Base-by-base conservation (phyloP, 1,139 yeast species). In the Dujonia santamariae region DNA sequence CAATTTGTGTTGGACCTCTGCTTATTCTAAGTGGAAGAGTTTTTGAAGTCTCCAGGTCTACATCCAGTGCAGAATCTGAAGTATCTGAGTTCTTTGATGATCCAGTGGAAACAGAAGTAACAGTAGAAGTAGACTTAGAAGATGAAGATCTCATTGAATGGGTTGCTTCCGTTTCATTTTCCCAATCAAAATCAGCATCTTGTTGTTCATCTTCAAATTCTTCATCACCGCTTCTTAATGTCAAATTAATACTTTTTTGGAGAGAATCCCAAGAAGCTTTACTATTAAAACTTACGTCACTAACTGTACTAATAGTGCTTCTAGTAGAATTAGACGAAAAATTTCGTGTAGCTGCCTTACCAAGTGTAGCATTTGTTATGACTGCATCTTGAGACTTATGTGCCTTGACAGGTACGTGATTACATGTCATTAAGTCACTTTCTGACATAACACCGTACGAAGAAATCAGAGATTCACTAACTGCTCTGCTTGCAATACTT, bases 181-280 rank as follows among this genome's bases (percentile, higher is more conserved):
- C 12, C 9, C 9, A 22, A 22, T 22, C 25, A 22, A 22, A 22
- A 22, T 22, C 25, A 5, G 9, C 13, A 6, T 22, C 25, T 5
- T 11, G 5, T 22, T n/a, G 7, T 11, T 22, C 25, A 5, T 6
- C 12, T 6, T 22, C 25, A 11, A 7, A 5, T 22, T 22, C n/a
- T 13, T 29, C 23, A 9, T 19, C 14, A 9, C 19, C 31, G 9
- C 23, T 25, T 20, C 25, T 22, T 12, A 20, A 13, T 7, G 53
- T 48, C 11, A 64, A 47, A 35, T 62, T 64, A 14, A 63, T 41
- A 17, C 67, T 61, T 27, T 55, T 51, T 42, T 64, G 70, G 7
- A 63, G 39, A 1, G 71, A 63, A 31, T 59, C 53, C 67, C 68
- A 64, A 3, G 68, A 62, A 18, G 17, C 9, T 22, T 14, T 22